phyloP scores from a whole-genome alignment of 2,329 filamentous ascomycete genomes.

The Podosphaera xanthii region DNA sequence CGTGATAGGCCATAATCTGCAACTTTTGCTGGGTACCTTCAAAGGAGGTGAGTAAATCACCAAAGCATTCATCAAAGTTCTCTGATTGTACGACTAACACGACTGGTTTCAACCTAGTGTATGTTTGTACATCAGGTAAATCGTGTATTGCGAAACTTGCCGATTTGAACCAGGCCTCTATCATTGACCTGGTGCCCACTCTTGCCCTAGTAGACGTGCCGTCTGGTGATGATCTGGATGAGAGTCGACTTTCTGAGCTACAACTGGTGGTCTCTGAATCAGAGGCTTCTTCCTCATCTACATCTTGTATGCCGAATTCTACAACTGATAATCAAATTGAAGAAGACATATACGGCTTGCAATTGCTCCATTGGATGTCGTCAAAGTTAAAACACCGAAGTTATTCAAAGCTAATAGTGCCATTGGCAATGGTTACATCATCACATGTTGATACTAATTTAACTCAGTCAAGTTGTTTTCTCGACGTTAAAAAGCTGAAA shows the following conservation, averaged over 20 bases:
- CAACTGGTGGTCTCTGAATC: neutral
- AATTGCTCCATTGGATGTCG: slow-evolving; percentile 23
- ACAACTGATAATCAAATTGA: slow-evolving; percentile 15
- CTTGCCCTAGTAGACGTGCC: slow-evolving; percentile 31
- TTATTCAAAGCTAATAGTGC: slow-evolving; percentile 24
- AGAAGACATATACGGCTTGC: slow-evolving; percentile 24
- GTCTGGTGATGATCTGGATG: slow-evolving; percentile 17
- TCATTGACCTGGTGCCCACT: slow-evolving; percentile 25
- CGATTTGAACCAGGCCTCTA: slow-evolving; percentile 24
- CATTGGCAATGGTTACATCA: slow-evolving; percentile 20
- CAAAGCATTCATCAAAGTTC: neutral
- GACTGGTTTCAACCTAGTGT: slow-evolving; percentile 19
- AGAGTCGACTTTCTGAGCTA: neutral
- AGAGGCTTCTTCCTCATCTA: neutral
- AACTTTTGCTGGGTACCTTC: slow-evolving; percentile 25
- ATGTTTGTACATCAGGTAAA: slow-evolving; percentile 27
- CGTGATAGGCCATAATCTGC: slow-evolving; percentile 19
- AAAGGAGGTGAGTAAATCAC: slow-evolving; percentile 21
- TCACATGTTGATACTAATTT: slow-evolving; percentile 12
- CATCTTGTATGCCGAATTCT: slow-evolving; percentile 4
- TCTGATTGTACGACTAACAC: neutral
- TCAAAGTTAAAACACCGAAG: slow-evolving; percentile 27
- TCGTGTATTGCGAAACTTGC: slow-evolving; percentile 28
- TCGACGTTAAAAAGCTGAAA: no score
- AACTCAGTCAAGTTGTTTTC: neutral